Base-by-base conservation (phyloP, 2,329 filamentous ascomycete species). In the Colletotrichum lentis region DNA sequence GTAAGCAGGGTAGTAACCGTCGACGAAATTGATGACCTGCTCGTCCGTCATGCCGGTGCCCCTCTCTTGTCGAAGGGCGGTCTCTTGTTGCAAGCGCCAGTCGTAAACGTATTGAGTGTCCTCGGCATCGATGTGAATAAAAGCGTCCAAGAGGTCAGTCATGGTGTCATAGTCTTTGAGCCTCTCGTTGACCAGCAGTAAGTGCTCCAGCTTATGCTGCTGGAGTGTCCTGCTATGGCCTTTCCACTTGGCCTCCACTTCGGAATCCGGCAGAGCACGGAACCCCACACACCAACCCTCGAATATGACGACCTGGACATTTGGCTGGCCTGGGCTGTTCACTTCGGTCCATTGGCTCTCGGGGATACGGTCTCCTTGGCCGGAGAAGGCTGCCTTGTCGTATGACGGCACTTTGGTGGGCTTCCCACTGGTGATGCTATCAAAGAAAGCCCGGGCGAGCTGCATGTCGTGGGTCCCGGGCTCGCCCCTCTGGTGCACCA, bases 221-320 rank as follows among this genome's bases (percentile, higher is more conserved):
- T 77, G 80, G 52, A 84, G 82, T 41, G 77, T 87, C 76, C 76
- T 86, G 77, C 76, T 84, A 72, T 79, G 79, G 60, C 81, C 79
- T 77, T 84, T 85, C 75, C 82, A 81, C 72, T 83, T 83, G 3
- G 88, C 76, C 35, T 84, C 82, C 4, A 87, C 76, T 5, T 85
- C 82, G n/a, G 80, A 76, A 0, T 84, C 77, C 37, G 80, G 73
- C 14, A 94, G 78, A 0, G 90, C 78, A 6, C 89, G 88, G 80
- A 97, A 97, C 3, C 93, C 94, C 14, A 97, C 88, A 77, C 91
- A 96, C 94, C 94, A 97, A 20, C 94, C 94, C 78, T 97, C 94
- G 71, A 97, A 89, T 59, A 97, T 87, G 24, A 97, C 85, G 7
- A 95, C 87, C 27, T 86, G 78, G 27, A 86, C 79, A n/a, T 78